These are phyloP conservation scores for Stenocarpella maydis DNA, from an alignment of 2,329 filamentous ascomycete species.

Conservation along the genomic window DNA sequence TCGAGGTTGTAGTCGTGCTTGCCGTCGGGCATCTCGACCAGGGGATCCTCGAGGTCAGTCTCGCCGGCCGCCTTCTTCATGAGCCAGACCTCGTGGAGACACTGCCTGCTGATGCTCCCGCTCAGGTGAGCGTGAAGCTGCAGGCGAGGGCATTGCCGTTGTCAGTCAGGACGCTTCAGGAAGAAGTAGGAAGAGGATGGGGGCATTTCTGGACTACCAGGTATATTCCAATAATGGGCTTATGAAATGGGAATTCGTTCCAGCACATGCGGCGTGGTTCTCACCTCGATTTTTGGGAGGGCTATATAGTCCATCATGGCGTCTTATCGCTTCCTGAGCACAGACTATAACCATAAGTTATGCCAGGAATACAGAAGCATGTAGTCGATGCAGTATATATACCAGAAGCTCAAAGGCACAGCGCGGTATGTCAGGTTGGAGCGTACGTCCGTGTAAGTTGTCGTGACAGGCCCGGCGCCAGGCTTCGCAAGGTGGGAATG, in stretches of 20 bases:
- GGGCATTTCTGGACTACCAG: background rate
- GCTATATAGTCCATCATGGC: constrained; percentile 52
- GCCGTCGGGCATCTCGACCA: constrained; percentile 72
- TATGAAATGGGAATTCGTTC: constrained; percentile 1
- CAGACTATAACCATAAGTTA: background rate
- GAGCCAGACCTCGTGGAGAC: constrained; percentile 78
- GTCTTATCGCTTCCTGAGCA: background rate
- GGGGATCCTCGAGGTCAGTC: constrained; percentile 71
- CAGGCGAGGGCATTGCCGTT: background rate
- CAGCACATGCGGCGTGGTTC: constrained; percentile 12
- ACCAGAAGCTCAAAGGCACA: background rate
- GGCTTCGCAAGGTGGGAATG: no score
- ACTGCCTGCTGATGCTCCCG: constrained; percentile 77
- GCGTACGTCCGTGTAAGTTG: background rate
- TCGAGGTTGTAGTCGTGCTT: constrained; percentile 76
- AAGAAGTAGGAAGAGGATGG: constrained; percentile 25
- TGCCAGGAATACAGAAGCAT: background rate
- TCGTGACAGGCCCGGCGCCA: no score
- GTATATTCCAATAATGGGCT: background rate
- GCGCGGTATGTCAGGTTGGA: no score
- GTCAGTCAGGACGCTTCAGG: background rate
- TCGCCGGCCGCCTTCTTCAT: constrained; percentile 61
- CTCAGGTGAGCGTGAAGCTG: constrained; percentile 84
- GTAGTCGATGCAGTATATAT: background rate
- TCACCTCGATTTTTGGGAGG: constrained; percentile 66